phyloP scores from a whole-genome alignment of 352 stramenopile genomes.

The Globisporangium cederbergense region DNA sequence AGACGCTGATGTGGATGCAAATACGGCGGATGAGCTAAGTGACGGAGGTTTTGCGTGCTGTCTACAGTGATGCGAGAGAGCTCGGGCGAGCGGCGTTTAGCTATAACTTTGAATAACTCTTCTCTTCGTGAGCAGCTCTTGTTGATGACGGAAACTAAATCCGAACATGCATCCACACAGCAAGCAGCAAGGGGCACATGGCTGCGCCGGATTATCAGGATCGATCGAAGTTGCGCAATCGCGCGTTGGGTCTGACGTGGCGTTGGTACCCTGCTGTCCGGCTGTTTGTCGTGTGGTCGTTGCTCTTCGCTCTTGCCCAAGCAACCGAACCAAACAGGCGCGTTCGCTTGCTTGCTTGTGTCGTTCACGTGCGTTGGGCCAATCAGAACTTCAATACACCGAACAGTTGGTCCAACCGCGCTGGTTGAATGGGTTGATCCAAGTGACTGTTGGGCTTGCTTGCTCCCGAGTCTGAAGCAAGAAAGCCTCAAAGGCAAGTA shows the following conservation, averaged over 20 bases:
- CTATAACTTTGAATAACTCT: neutral
- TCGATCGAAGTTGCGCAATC: too few relatives aligned
- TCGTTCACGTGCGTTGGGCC: neutral
- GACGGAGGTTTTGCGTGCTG: neutral
- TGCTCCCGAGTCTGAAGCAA: neutral
- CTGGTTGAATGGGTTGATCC: conserved; percentile 1
- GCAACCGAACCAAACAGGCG: neutral
- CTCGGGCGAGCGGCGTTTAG: neutral
- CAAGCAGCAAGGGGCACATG: too few relatives aligned
- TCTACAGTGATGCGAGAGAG: neutral
- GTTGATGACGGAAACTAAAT: too few relatives aligned
- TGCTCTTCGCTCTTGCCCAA: neutral
- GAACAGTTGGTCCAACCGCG: neutral
- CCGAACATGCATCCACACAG: too few relatives aligned
- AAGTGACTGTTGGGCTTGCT: neutral
- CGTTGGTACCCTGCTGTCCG: too few relatives aligned
- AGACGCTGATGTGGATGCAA: neutral
- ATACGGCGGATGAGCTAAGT: neutral
- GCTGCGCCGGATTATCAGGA: too few relatives aligned
- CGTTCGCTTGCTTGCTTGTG: neutral
- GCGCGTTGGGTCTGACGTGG: too few relatives aligned
- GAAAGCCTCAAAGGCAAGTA: neutral
- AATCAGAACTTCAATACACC: neutral
- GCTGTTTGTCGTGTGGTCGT: too few relatives aligned
- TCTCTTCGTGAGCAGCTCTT: too few relatives aligned